Base-by-base conservation (phyloP, 2,329 filamentous ascomycete genomes). In the Ceratocystis huliohia region DNA sequence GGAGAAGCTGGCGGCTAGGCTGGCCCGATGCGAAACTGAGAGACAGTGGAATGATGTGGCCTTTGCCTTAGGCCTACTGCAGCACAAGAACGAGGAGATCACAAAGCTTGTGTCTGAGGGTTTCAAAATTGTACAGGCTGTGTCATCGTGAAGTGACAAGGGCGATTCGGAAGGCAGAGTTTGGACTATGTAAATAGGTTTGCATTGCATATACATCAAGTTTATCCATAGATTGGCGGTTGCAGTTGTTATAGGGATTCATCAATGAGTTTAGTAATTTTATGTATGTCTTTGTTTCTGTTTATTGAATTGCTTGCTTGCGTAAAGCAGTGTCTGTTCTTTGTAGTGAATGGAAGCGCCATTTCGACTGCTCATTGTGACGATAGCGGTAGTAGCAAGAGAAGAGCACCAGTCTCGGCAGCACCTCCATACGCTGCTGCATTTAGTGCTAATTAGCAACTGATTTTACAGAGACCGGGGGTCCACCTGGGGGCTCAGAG, bases 1-100 rank as follows among this genome's bases (percentile, higher is more conserved):
- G 0, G 88, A 93, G 69, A 99, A 99, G 76, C 81, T 99, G 69
- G 92, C 94, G 0, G 91, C 92, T 4, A 84, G 94, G 70, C 81
- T 99, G 57, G 81, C 83, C 1, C 83, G 93, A 61, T 96, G 92
- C 73, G 92, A 96, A 74, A 96, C 83, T 61, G 93, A 99, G 77
- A 82, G 92, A 69, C 92, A 97, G 74, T 99, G 94, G 94, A 96
- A 93, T 73, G 94, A 99, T 76, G 92, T 97, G 56, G 90, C 93
- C 0, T 99, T 91, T 78, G 92, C 92, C 2, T 78, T 99, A 68
- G 91, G 91, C 2, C 77, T 96, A 68, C 77, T 99, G 66, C 92
- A 91, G 73, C 94, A 99, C 75, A 95, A 94, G 80, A 93, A 93
- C 72, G 90, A 96, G 73, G 90, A 95, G 59, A 95, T 96, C 67